Evolutionary conservation across 176 grass and related monocot species (phyloP), one percentile per base, ranked within the genome.

Genomic region (Hsuehochloa calcarea): DNA sequence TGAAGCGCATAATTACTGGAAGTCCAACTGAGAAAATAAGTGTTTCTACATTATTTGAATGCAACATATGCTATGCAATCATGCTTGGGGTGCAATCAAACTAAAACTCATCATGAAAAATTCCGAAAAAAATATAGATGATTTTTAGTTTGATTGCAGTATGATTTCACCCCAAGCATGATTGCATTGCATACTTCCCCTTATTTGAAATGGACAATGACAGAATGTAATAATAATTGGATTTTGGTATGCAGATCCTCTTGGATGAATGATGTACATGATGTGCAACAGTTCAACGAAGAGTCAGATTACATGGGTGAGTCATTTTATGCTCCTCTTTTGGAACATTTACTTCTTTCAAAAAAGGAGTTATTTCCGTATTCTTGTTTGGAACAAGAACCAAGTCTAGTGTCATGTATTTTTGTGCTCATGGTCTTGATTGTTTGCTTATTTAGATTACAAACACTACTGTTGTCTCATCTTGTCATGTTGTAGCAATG

Each of bases 301-400:
- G 85, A 80, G 43, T 88, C 96, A 41, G 93, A 99, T 67, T 99
- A 99, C 76, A 99, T 96, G 93, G 96, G 96, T 95, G 65, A 70
- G 89, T 81, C 11, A 0, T 44, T 23, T 40, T 68, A 16, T 46
- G 43, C 25, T 10, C 66, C 13, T 41, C n/a, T 74, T 14, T 43
- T 49, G 29, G 16, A 66, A 31, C 4, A 65, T 84, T 72, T 83
- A 40, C 1, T 68, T 45, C 2, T 68, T 45, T 23, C 2, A n/a
- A 16, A 52, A 52, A 34, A 5, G 3, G 0, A 23, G 10, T n/a
- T 54, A 44, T 65, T 65, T 84, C 34, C 3, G 6, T 45, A 45
- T 45, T 55, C 6, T 22, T 6, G 6, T 55, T 20, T 8, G 26
- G 55, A 25, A 74, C 19, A 10, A 17, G 39, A 49, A 35, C 69